Base-by-base conservation (phyloP, 805 yeast genomes). In the Jamesozyma gamospora region DNA sequence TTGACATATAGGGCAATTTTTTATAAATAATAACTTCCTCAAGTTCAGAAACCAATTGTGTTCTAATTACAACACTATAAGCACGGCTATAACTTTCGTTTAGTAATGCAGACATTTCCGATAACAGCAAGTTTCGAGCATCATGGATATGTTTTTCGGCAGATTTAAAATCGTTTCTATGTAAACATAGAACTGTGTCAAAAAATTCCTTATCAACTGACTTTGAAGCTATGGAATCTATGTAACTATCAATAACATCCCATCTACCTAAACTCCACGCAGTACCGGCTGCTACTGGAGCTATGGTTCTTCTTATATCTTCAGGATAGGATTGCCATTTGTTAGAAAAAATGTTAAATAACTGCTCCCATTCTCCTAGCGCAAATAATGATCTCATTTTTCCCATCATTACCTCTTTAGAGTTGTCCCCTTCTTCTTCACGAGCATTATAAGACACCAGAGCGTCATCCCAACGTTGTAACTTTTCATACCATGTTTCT, bases 391-490 rank as follows among this genome's bases (percentile, higher is more conserved):
- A 88, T 62, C 97, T 74, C 96, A 92, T 86, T 55, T 90, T 88
- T 65, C 99, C 99, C 88, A 90, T 79, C 4, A 90, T 82, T 1
- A 87, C 80, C 47, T 90, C 97, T 66, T 82, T 75, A 24, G 86
- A 77, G 41, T 79, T 81, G 31, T 62, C 64, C 6, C 64, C 60
- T 9, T 55, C 55, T 43, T 65, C 66, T 49, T 78, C 90, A 53
- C 96, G 72, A 51, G 79, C 84, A 48, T 80, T 79, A 57, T 92
- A 92, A 0, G 96, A 96, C 35, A 75, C 73, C 44, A 92, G 66
- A 0, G 99, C 99, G 62, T 92, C 98, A 49, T 90, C 97, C 99
- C 99, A 92, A 46, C 97, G 70, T 55, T 87, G 96, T 32, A 92
- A 66, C 56, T 90, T 92, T 59, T 92, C 98, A 53, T 85, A 92